phyloP scores from a whole-genome alignment of 1,284 basidiomycete genomes.

The Ceratobasidium sp. region DNA sequence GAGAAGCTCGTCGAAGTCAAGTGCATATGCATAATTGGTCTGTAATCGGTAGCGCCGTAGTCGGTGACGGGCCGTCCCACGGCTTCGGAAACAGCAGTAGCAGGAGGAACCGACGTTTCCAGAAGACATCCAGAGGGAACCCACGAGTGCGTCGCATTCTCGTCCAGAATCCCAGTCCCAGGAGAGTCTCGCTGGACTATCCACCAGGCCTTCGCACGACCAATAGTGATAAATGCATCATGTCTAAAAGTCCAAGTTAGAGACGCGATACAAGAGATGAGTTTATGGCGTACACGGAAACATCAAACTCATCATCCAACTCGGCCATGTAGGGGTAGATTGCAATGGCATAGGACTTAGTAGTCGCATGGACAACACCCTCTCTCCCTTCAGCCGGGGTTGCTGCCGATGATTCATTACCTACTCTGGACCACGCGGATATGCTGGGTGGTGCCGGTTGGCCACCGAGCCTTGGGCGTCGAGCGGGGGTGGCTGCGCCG shows the following conservation, averaged over 20 bases:
- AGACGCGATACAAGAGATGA: constrained; percentile 18
- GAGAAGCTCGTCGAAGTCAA: constrained; percentile 96
- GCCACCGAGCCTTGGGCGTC: constrained; percentile 4
- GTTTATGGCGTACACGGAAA: constrained; percentile 82
- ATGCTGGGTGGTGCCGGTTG: constrained; percentile 45
- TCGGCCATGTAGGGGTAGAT: constrained; percentile 97
- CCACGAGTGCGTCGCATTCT: constrained; percentile 84
- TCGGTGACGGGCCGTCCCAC: constrained; percentile 42
- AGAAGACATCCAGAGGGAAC: constrained; percentile 94
- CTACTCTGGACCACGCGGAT: constrained; percentile 31
- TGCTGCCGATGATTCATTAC: constrained; percentile 18
- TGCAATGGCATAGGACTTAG: constrained; percentile 88
- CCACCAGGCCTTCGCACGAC: constrained; percentile 98
- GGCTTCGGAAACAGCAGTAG: constrained; percentile 81
- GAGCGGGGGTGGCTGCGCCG: background rate
- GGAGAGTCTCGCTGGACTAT: constrained; percentile 94
- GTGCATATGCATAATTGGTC: constrained; percentile 83
- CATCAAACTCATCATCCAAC: constrained; percentile 97
- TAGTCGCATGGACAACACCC: constrained; percentile 61
- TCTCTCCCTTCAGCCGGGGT: constrained; percentile 44
- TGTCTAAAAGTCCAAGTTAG: constrained; percentile 63
- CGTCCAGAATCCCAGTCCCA: constrained; percentile 84
- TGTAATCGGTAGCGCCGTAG: constrained; percentile 46
- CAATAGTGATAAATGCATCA: constrained; percentile 93
- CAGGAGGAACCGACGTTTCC: constrained; percentile 87